These are phyloP conservation scores for Pichia cactophila DNA, from an alignment of 1,139 yeast genomes.

Conservation along the genomic window DNA sequence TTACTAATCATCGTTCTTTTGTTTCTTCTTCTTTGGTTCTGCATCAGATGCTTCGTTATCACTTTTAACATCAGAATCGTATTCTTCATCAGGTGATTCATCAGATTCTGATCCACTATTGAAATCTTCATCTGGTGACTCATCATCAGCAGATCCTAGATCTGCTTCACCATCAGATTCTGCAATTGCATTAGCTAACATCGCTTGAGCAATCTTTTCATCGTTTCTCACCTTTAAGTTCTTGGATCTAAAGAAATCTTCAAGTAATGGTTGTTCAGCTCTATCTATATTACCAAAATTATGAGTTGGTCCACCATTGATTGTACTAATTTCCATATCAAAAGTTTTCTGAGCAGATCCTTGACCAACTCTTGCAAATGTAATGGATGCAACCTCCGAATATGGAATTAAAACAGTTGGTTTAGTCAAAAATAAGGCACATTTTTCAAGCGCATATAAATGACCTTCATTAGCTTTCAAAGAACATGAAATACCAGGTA, in stretches of 20 bases:
- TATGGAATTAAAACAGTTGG: constrained; percentile 91
- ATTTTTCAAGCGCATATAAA: constrained; percentile 82
- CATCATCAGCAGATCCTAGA: constrained; percentile 46
- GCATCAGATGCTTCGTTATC: constrained; percentile 26
- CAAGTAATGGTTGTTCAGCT: constrained; percentile 80
- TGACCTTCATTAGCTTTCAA: constrained; percentile 94
- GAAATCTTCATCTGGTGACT: constrained; percentile 46
- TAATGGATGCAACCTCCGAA: constrained; percentile 66
- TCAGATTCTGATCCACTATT: constrained; percentile 60
- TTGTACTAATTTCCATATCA: constrained; percentile 74
- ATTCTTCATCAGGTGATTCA: constrained; percentile 81
- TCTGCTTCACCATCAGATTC: constrained; percentile 68
- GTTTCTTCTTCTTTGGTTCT: constrained; percentile 35
- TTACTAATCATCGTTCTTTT: constrained; percentile 22
- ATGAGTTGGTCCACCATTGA: constrained; percentile 62
- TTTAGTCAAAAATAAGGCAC: constrained; percentile 84
- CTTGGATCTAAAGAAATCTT: constrained; percentile 68
- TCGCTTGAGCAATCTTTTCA: constrained; percentile 77
- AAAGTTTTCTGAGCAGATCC: constrained; percentile 82
- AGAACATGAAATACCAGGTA: constrained; percentile 86
- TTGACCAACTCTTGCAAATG: constrained; percentile 84
- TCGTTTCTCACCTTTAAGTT: constrained; percentile 80
- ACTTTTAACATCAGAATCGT: constrained; percentile 61
- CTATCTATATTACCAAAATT: constrained; percentile 83
- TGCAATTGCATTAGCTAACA: constrained; percentile 69